Evolutionary conservation across 768 basidiomycete genomes (phyloP).

Genomic region (Piloderma croceum): DNA sequence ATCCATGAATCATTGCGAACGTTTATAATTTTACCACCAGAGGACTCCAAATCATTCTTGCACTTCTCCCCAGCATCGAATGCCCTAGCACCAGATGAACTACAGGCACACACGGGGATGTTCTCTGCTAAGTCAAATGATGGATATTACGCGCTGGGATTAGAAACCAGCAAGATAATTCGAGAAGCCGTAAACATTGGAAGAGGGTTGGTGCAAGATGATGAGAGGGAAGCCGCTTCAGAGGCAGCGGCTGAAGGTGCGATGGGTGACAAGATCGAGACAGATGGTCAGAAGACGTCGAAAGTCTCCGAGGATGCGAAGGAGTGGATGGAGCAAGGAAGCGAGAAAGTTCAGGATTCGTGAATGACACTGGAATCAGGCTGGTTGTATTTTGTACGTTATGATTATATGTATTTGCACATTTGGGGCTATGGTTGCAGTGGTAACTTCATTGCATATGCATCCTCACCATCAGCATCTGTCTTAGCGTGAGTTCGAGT

Average conservation of each 20-base stretch:
- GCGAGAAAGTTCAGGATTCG: no score
- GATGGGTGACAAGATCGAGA: slow-evolving; percentile 4
- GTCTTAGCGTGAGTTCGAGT: slow-evolving; percentile 3
- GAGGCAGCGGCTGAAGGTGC: slow-evolving; percentile 7
- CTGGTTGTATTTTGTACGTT: not conserved
- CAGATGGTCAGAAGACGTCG: not conserved
- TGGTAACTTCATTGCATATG: slow-evolving; percentile 81
- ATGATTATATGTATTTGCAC: not conserved
- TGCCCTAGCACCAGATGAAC: slow-evolving; percentile 63
- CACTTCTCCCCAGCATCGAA: slow-evolving; percentile 67
- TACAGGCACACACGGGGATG: slow-evolving; percentile 86
- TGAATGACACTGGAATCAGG: no score
- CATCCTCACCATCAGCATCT: slow-evolving; percentile 96
- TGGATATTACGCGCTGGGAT: slow-evolving; percentile 83
- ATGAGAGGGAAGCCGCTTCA: slow-evolving; percentile 4
- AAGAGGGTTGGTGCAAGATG: slow-evolving; percentile 16
- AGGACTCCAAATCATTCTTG: slow-evolving; percentile 38
- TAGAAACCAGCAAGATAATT: slow-evolving; percentile 57
- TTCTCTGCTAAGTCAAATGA: slow-evolving; percentile 79
- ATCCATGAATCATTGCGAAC: slow-evolving; percentile 52
- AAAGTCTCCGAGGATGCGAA: not conserved
- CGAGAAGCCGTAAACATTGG: slow-evolving; percentile 45
- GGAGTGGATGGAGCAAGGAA: not conserved
- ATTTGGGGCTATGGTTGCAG: slow-evolving; percentile 37
- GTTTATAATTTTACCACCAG: slow-evolving; percentile 70